Evolutionary conservation across 2,329 filamentous ascomycete genomes (phyloP).

Genomic region (Venturia oleaginea): DNA sequence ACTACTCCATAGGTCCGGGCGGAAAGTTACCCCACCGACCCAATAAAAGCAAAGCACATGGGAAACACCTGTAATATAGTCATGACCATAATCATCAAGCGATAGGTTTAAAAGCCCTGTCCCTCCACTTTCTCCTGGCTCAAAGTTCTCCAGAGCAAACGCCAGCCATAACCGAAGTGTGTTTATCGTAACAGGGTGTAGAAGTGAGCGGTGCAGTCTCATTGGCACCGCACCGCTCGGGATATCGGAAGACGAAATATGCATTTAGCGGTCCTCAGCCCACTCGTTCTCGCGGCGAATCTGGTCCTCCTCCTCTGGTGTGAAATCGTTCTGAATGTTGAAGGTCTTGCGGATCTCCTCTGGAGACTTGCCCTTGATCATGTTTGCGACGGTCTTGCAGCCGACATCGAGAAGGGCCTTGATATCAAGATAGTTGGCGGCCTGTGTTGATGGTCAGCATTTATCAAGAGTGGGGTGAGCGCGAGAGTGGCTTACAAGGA

Average conservation of each 20-base stretch:
- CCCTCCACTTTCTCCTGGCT: neutral
- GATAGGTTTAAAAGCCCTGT: neutral
- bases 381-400: conserved; percentile 99
- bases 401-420: conserved; percentile 95
- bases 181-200: neutral
- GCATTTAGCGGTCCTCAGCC: conserved; percentile 28
- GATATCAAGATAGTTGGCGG: conserved; percentile 95
- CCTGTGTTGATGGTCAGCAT: conserved; percentile 17
- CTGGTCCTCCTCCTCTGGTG: conserved; percentile 97
- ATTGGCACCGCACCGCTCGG: neutral
- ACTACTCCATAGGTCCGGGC: neutral
- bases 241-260: neutral
- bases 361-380: conserved; percentile 99
- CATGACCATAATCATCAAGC: neutral
- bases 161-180: neutral
- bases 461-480: neutral
- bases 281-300: conserved; percentile 52
- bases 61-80: neutral
- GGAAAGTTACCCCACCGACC: neutral
- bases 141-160: neutral
- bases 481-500: conserved; percentile 55
- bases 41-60: conserved; percentile 3
- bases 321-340: conserved; percentile 99
- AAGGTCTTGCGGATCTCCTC: conserved; percentile 99
- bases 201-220: neutral